Evolutionary conservation across 2,329 filamentous ascomycete genomes (phyloP).

Genomic region (Tolypocladium amazonense): DNA sequence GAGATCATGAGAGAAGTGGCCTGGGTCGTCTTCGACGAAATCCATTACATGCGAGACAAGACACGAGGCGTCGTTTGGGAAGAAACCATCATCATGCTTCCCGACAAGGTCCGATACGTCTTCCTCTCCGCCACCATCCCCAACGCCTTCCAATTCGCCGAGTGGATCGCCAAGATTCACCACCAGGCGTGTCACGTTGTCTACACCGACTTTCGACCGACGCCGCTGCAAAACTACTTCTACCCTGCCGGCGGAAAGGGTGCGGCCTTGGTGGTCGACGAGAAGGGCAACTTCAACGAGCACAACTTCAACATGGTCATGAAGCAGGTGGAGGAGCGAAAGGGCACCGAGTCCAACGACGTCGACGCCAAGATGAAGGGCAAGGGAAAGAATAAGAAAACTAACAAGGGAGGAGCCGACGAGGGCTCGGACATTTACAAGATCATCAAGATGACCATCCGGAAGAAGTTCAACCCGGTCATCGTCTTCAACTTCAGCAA

Average conservation of each 20-base stretch:
- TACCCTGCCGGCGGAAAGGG: conserved; percentile 89
- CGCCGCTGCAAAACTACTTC: conserved; percentile 94
- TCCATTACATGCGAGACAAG: conserved; percentile 97
- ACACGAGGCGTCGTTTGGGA: conserved; percentile 95
- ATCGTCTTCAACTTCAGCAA: conserved; percentile 99
- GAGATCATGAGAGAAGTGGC: conserved; percentile 99
- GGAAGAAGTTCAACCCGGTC: conserved; percentile 93
- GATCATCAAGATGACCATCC: conserved; percentile 98
- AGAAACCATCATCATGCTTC: conserved; percentile 94
- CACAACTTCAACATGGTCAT: conserved; percentile 97
- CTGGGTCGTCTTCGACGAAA: conserved; percentile 98
- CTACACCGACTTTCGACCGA: conserved; percentile 96
- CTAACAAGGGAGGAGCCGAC: conserved; percentile 74
- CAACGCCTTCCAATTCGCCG: conserved; percentile 97
- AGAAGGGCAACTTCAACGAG: conserved; percentile 92
- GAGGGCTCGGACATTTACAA: conserved; percentile 78
- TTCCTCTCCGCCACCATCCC: conserved; percentile 97
- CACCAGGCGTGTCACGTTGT: conserved; percentile 97
- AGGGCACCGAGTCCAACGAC: conserved; percentile 74
- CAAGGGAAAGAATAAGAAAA: conserved; percentile 84
- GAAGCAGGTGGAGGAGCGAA: conserved; percentile 77
- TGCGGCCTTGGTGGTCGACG: conserved; percentile 89
- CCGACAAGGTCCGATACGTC: conserved; percentile 97
- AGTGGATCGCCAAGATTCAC: conserved; percentile 98
- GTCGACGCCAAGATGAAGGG: conserved; percentile 71